These are phyloP conservation scores for Xanthoconium separans DNA, from an alignment of 1,284 basidiomycete species.

Conservation along the genomic window DNA sequence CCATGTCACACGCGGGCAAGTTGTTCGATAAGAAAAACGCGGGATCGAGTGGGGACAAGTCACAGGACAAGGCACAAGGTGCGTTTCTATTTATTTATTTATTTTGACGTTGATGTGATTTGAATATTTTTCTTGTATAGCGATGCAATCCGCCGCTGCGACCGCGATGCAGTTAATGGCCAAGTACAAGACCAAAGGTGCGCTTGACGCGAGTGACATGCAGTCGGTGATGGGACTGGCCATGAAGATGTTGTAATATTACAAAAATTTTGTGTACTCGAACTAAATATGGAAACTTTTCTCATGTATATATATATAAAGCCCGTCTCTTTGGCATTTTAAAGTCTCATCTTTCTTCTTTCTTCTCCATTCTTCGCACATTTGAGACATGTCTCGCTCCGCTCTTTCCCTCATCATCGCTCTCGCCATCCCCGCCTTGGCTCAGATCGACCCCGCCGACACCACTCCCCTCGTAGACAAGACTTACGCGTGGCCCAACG, in stretches of 20 bases:
- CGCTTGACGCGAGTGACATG: slow-evolving; percentile 33
- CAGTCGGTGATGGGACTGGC: slow-evolving; percentile 26
- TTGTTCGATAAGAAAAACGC: slow-evolving; percentile 35
- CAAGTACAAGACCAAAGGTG: slow-evolving; percentile 29
- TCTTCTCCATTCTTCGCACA: neutral
- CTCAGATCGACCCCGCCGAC: slow-evolving; percentile 36
- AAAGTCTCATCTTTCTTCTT: neutral
- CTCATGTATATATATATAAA: slow-evolving; percentile 5
- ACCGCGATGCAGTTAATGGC: slow-evolving; percentile 31
- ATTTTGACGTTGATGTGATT: neutral
- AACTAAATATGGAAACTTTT: neutral
- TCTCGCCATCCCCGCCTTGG: slow-evolving; percentile 35
- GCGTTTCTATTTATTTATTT: neutral
- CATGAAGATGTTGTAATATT: slow-evolving; percentile 25
- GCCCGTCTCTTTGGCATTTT: too few relatives aligned
- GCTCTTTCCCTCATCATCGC: slow-evolving; percentile 40
- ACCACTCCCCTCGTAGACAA: slow-evolving; percentile 52
- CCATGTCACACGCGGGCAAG: slow-evolving; percentile 36
- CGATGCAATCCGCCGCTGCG: slow-evolving; percentile 35
- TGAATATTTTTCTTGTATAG: slow-evolving; percentile 7
- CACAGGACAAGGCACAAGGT: slow-evolving; percentile 31
- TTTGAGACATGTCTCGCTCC: slow-evolving; percentile 46
- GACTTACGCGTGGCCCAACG: slow-evolving; percentile 46
- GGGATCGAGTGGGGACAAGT: slow-evolving; percentile 13
- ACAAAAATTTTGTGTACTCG: neutral